phyloP scores from a whole-genome alignment of 768 basidiomycete species.

The Phanerodontia chrysosporium region DNA sequence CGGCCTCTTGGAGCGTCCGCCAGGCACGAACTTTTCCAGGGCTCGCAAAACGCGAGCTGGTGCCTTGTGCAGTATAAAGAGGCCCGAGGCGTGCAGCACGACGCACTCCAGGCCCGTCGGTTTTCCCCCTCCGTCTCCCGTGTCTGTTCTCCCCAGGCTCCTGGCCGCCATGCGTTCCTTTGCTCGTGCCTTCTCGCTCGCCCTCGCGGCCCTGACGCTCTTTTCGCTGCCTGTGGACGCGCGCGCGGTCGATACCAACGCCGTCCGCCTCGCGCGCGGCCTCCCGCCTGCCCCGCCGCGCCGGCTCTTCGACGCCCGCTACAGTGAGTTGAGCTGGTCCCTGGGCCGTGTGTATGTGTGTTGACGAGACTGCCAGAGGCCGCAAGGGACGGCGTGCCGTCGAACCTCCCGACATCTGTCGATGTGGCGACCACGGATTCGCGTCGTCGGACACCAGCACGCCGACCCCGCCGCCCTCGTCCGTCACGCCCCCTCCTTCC shows the following conservation, averaged over 20 bases:
- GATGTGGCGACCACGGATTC: neutral
- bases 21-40: neutral
- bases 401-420: neutral
- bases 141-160: too few relatives aligned
- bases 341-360: neutral
- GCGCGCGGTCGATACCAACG: constrained; percentile 10
- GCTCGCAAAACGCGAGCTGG: neutral
- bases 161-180: constrained; percentile 11
- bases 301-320: constrained; percentile 12
- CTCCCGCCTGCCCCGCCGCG: constrained; percentile 13
- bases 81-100: neutral
- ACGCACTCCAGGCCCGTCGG: neutral
- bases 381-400: constrained; percentile 1
- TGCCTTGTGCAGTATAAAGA: neutral
- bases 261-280: constrained; percentile 15
- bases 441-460: neutral
- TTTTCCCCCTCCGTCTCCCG: too few relatives aligned
- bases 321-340: constrained; percentile 1
- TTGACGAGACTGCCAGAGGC: neutral
- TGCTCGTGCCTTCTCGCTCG: constrained; percentile 8
- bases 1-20: neutral
- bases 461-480: neutral
- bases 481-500: neutral
- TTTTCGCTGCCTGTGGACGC: constrained; percentile 10
- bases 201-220: constrained; percentile 14